Conservation (phyloP, 2,329 filamentous ascomycete species). For the Fusarium annulatum region DNA sequence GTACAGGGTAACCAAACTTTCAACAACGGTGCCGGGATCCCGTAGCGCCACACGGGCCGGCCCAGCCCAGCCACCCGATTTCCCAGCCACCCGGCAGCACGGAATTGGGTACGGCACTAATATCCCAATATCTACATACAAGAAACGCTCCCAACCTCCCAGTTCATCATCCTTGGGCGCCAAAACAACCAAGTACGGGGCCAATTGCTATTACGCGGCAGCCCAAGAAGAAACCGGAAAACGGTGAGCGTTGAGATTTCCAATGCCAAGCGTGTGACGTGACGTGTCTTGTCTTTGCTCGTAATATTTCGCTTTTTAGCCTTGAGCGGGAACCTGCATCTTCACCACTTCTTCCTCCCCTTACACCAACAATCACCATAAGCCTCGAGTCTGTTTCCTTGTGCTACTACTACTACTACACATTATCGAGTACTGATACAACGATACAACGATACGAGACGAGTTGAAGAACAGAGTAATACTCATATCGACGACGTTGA, state of each 20-base stretch:
- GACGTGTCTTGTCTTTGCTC: slow-evolving; percentile 7
- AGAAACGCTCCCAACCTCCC: slow-evolving; percentile 27
- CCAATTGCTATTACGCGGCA: slow-evolving; percentile 20
- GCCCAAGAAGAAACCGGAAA: slow-evolving; percentile 21
- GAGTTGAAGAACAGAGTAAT: background rate
- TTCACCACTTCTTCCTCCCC: background rate
- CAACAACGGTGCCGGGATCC: background rate
- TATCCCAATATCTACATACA: background rate
- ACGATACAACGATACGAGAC: slow-evolving; percentile 4
- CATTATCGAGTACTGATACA: background rate
- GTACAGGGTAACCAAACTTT: background rate
- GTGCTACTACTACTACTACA: background rate
- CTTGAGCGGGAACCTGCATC: slow-evolving; percentile 17
- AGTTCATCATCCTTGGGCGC: slow-evolving; percentile 8
- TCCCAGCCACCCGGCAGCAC: slow-evolving; percentile 21
- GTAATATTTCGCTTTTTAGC: slow-evolving; percentile 10
- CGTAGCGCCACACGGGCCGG: slow-evolving; percentile 2
- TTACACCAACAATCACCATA: background rate
- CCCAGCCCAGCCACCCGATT: slow-evolving; percentile 20
- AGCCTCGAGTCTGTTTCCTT: background rate
- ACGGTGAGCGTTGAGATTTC: slow-evolving; percentile 7
- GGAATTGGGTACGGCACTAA: background rate
- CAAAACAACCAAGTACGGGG: slow-evolving; percentile 1
- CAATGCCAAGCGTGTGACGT: slow-evolving; percentile 19
- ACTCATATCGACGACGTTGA: background rate